Base-by-base conservation (phyloP, 2,329 filamentous ascomycete species). In the Fusarium duplospermum region DNA sequence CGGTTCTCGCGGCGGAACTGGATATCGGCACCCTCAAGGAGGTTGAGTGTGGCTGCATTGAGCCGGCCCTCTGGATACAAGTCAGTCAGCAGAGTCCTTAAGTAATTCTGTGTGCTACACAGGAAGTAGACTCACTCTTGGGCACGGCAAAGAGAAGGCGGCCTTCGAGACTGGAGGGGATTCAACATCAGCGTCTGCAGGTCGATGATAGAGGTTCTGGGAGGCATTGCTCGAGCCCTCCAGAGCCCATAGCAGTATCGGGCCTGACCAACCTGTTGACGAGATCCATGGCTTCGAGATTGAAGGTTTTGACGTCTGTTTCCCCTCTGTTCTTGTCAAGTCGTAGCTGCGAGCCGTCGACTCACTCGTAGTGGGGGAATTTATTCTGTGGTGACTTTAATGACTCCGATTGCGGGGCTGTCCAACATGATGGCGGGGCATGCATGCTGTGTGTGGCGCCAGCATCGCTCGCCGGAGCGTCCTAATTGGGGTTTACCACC, bases 91-190 rank as follows among this genome's bases (percentile, higher is more conserved):
- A 73, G 70, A 61, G 63, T 75, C 73, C 60, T 70, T 74, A 73
- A 66, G 33, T 5, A 40, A 16, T 31, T 11, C 57, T 50, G 27
- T 31, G 29, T n/a, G 14, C 18, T 22, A 22, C 20, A 42, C 3
- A 24, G n/a, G 14, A 36, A 18, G 9, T 22, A 24, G 14, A 91
- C 93, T 87, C 87, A 95, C 94, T 99, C 87, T 99, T 99, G 70
- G 96, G 96, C n/a, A 99, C 94, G 71, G 96, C 96, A 82, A 99
- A 98, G 72, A 98, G 90, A 66, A 98, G 89, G 76, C 96, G 93
- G 81, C 96, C 95, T 88, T 96, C 94, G 82, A 98, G 89, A 87
- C 95, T 97, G 64, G 45, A 70, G 58, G 52, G 38, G 58, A 54
- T 69, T 66, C 62, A 42, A 24, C 33, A 69, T 77, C 70, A 78